A percentile compares a stretch with the other conserved stretches of the same genome.
Conservation (phyloP, 1,284 basidiomycete species). For the Grifola frondosa region DNA sequence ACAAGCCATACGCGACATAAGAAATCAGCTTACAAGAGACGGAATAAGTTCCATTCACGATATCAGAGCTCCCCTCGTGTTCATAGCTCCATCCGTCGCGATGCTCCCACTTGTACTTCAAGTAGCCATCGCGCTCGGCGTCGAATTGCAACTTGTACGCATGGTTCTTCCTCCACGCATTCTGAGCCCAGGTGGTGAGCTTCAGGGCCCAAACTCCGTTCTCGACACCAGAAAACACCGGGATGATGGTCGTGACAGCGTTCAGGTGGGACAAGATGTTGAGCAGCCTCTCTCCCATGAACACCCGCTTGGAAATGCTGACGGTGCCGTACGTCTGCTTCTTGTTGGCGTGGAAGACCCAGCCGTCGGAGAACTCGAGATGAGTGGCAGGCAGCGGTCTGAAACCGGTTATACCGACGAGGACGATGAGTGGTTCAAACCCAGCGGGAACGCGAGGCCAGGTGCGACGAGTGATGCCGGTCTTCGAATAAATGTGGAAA, state of each 20-base stretch:
- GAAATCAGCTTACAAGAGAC: slow-evolving; percentile 24
- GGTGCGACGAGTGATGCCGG: slow-evolving; percentile 20
- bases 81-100: slow-evolving; percentile 31
- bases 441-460: slow-evolving; percentile 19
- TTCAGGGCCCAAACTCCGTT: slow-evolving; percentile 27
- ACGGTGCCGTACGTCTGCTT: slow-evolving; percentile 31
- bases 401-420: slow-evolving; percentile 30
- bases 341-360: slow-evolving; percentile 25
- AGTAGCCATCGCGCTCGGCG: slow-evolving; percentile 14
- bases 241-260: slow-evolving; percentile 32
- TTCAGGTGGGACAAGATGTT: slow-evolving; percentile 29
- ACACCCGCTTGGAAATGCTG: slow-evolving; percentile 26
- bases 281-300: slow-evolving; percentile 32
- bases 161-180: slow-evolving; percentile 23
- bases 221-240: slow-evolving; percentile 27
- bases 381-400: slow-evolving; percentile 19
- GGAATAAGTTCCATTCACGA: slow-evolving; percentile 24
- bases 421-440: slow-evolving; percentile 27
- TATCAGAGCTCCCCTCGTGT: slow-evolving; percentile 24
- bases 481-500: slow-evolving; percentile 31
- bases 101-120: slow-evolving; percentile 31
- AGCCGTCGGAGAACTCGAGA: slow-evolving; percentile 26
- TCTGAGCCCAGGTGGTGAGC: slow-evolving; percentile 30
- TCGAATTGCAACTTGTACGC: slow-evolving; percentile 26
- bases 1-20: too few relatives aligned